Percentiles rank a stretch among this genome's conserved stretches.
These are phyloP conservation scores for Ajuga chamaepitys DNA, from an alignment of 257 asterid species.

Conservation along the genomic window DNA sequence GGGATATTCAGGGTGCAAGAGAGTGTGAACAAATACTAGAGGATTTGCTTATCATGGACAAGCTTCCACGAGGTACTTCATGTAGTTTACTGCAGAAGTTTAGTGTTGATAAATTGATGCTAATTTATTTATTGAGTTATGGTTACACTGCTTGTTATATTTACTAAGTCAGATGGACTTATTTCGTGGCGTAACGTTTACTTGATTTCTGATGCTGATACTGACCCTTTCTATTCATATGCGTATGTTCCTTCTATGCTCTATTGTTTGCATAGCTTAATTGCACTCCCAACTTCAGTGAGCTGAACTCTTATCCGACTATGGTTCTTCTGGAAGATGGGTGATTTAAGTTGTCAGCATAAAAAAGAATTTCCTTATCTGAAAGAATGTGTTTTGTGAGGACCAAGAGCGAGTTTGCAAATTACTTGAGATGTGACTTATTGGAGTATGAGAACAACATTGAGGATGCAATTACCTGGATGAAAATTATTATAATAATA, in stretches of 20 bases:
- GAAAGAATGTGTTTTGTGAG: neutral
- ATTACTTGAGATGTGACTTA: conserved; percentile 2
- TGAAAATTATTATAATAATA: neutral
- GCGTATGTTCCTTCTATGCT: neutral
- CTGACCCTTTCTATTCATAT: neutral
- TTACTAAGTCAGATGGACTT: conserved; percentile 1
- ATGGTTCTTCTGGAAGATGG: neutral
- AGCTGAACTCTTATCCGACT: neutral
- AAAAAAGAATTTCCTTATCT: neutral
- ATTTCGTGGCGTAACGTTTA: neutral
- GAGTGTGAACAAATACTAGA: conserved; percentile 79
- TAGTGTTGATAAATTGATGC: neutral
- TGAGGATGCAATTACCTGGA: neutral
- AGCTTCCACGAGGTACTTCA: conserved; percentile 70
- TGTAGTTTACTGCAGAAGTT: conserved; percentile 12
- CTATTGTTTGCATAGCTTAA: neutral
- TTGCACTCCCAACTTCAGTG: neutral
- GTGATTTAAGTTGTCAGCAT: neutral
- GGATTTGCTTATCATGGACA: conserved; percentile 85
- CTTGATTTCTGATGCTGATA: conserved; percentile 2
- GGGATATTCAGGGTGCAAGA: conserved; percentile 53
- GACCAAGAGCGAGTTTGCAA: neutral
- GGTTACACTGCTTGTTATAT: neutral
- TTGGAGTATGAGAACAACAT: conserved; percentile 8
- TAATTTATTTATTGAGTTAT: neutral